A percentile compares a stretch with the other conserved stretches of the same genome.
phyloP scores from a whole-genome alignment of 1,284 basidiomycete genomes.

The Heterobasidion occidentale region DNA sequence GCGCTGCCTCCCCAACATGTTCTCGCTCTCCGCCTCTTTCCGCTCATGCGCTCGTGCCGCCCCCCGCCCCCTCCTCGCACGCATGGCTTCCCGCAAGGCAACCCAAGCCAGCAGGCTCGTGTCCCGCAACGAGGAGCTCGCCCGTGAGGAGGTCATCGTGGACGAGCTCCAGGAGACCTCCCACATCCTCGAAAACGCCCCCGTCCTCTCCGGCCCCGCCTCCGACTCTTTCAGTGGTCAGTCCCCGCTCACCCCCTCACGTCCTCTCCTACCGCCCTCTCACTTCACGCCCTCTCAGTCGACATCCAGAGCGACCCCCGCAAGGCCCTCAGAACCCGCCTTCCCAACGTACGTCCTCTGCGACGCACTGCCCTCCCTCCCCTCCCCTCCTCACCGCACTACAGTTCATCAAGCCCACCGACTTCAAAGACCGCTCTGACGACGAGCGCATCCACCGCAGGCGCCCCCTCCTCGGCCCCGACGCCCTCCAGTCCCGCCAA shows the following conservation, averaged over 20 bases:
- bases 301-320: not conserved
- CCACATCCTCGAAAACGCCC: not conserved
- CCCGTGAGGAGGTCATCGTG: too few relatives aligned
- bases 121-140: too few relatives aligned
- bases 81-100: too few relatives aligned
- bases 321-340: not conserved
- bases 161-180: not conserved
- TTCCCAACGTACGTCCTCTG: not conserved
- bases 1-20: not conserved
- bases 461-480: conserved; percentile 40
- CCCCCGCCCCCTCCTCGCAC: not conserved
- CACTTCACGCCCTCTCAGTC: not conserved
- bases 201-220: not conserved
- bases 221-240: not conserved
- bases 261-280: not conserved
- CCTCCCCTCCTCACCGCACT: not conserved
- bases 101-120: too few relatives aligned
- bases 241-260: not conserved
- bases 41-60: not conserved
- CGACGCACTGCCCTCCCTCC: not conserved
- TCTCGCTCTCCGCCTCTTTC: not conserved
- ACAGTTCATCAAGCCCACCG: conserved; percentile 23
- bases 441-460: conserved; percentile 10
- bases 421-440: conserved; percentile 18
- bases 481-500: conserved; percentile 36